A percentile compares a stretch with the other conserved stretches of the same genome.
Evolutionary conservation across 2,329 filamentous ascomycete genomes (phyloP).

Genomic region (Aspergillus fijiensis): DNA sequence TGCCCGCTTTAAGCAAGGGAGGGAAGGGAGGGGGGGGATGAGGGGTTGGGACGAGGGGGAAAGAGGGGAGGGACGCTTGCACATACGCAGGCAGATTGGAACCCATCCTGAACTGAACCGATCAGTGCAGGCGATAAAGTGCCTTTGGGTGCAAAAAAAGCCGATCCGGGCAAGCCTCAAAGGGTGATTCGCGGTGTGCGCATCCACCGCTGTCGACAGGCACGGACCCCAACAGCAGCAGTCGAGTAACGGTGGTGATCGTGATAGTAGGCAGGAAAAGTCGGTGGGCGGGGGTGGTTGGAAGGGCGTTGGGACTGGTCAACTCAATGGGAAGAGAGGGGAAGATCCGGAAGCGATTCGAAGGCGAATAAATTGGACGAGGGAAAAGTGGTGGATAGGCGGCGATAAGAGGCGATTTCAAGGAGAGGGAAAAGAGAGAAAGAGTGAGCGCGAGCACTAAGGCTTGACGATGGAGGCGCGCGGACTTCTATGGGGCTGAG

Average conservation of each 20-base stretch:
- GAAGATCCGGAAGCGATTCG: slow-evolving; percentile 10
- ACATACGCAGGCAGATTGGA: slow-evolving; percentile 65
- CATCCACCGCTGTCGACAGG: slow-evolving; percentile 34
- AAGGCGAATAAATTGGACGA: slow-evolving; percentile 7
- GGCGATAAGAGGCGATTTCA: slow-evolving; percentile 8
- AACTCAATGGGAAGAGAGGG: background rate
- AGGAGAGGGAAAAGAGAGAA: slow-evolving; percentile 1
- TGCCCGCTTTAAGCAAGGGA: background rate
- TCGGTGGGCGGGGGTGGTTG: background rate
- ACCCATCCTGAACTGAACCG: slow-evolving; percentile 48
- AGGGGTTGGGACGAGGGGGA: slow-evolving; percentile 4
- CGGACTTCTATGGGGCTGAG: slow-evolving; percentile 15
- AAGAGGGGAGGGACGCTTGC: background rate
- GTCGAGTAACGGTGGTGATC: slow-evolving; percentile 2
- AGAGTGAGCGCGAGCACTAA: slow-evolving; percentile 13
- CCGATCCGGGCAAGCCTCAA: slow-evolving; percentile 39
- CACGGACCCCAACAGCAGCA: slow-evolving; percentile 15
- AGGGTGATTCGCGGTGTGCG: slow-evolving; percentile 29
- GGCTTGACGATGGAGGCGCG: slow-evolving; percentile 16
- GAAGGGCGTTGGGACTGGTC: background rate
- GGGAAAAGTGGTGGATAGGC: slow-evolving; percentile 7
- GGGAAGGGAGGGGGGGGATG: background rate
- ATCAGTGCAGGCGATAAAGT: slow-evolving; percentile 27
- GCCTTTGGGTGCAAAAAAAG: slow-evolving; percentile 29
- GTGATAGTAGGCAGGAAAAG: slow-evolving; percentile 3